Evolutionary conservation across 192 early-diverging fungal species (phyloP), one percentile per base, ranked within the genome.

Genomic region (Coemansia sp.): DNA sequence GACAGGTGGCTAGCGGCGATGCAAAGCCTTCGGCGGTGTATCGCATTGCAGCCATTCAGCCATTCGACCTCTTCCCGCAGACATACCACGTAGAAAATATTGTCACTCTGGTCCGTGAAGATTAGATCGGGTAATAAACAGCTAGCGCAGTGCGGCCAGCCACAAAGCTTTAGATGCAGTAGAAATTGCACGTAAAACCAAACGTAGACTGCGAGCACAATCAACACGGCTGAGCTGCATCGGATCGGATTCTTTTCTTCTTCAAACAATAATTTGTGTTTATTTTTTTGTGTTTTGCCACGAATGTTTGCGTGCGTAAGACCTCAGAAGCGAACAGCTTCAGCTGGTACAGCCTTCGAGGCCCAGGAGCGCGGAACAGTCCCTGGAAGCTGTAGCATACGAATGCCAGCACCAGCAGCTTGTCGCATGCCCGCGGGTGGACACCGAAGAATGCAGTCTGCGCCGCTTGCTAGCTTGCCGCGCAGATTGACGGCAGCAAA

Each of bases 11-110:
- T 12, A 9, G 15, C 2, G 35, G 40, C 20, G 54, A 55, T 1
- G 35, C 55, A 23, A 75, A 69, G 53, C 72, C 76, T 2, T 35
- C 70, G 8, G 55, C 78, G 2, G 81, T 79, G 36, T 88, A 88
- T 53, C 64, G 69, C 26, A 75, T 88, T 0, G 68, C 70, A 20
- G 61, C 65, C 39, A 67, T 88, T 25, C 80, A 82, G 58, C 84
- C 84, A 7, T 86, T 88, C 41, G 87, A 88, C 55, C 78, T 88
- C 53, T 88, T 88, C 46, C 87, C 87, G 15, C 87, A 88, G 58
- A 85, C 87, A 17, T 70, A 69, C 38, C 79, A 83, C n/a, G 79
- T 82, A 17, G 87, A 88, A 54, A 84, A 78, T 50, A 83, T 88
- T 45, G 74, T 82, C 32, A 82, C 80, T 2, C 60, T 88, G 26